Conservation (phyloP, 345 rosid species). For the Iberis pinnata region DNA sequence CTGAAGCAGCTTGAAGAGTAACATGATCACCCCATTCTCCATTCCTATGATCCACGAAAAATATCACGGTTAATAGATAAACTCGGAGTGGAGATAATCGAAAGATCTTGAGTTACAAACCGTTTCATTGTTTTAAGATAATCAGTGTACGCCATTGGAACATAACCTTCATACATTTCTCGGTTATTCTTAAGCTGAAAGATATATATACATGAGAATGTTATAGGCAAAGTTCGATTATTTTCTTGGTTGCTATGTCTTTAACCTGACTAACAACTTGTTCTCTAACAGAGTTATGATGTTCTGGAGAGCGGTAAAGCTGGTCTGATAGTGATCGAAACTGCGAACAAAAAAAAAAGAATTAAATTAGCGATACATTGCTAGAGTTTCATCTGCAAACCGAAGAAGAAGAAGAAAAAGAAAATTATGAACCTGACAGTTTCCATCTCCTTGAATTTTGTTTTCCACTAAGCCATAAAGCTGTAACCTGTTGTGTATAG, state of each 20-base stretch:
- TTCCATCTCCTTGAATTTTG: constrained; percentile 65
- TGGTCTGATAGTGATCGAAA: constrained; percentile 85
- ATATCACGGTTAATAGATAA: background rate
- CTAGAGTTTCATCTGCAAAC: background rate
- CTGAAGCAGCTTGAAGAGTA: constrained; percentile 36
- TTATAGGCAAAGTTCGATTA: too few relatives aligned
- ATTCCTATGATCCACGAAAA: constrained; percentile 18
- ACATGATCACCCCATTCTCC: constrained; percentile 43
- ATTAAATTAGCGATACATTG: constrained; percentile 2
- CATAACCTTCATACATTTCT: constrained; percentile 61
- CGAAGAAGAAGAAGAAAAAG: background rate
- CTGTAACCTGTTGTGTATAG: constrained; percentile 38
- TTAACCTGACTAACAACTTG: constrained; percentile 62
- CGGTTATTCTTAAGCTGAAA: constrained; percentile 33
- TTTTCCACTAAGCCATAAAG: constrained; percentile 57
- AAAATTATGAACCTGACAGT: constrained; percentile 47
- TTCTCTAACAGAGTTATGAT: constrained; percentile 65
- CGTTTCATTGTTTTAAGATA: constrained; percentile 62
- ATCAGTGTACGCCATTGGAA: constrained; percentile 58
- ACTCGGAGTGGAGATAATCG: background rate
- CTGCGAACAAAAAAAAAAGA: constrained; percentile 37
- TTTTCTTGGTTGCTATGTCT: too few relatives aligned
- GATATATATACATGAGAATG: background rate
- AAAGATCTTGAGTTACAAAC: constrained; percentile 21
- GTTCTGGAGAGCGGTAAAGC: constrained; percentile 70